Evolutionary conservation across 148 eudicot genomes (phyloP).

Genomic region (Fagopyrum esculentum): DNA sequence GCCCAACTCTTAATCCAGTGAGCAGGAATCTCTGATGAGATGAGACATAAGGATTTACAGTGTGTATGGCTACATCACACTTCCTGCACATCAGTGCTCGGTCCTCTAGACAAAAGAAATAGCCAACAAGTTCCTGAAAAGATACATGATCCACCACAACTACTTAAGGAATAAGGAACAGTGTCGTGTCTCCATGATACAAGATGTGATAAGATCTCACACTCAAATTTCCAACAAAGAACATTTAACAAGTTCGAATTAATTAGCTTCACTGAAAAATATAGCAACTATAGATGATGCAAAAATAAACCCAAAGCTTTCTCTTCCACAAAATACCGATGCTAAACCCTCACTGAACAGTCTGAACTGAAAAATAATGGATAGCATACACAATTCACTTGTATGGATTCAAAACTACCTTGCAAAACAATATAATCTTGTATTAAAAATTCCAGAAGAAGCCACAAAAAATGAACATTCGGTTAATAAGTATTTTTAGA

Average conservation of each 20-base stretch:
- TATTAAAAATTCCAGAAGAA: background rate
- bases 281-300: background rate
- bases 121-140: conserved; percentile 79
- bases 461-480: background rate
- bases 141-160: conserved; percentile 31
- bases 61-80: conserved; percentile 85
- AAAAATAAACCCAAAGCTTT: background rate
- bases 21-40: conserved; percentile 84
- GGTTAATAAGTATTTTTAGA: background rate
- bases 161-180: conserved; percentile 10
- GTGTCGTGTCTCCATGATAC: conserved; percentile 23
- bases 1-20: conserved; percentile 85
- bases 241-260: background rate
- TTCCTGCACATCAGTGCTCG: conserved; percentile 85
- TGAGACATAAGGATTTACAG: conserved; percentile 53
- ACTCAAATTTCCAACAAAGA: background rate
- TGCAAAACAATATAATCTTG: background rate
- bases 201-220: conserved; percentile 19
- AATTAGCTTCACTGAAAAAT: background rate
- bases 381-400: background rate
- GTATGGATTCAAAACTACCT: background rate
- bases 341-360: background rate
- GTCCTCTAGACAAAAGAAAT: conserved; percentile 93
- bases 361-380: background rate
- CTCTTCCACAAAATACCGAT: background rate